phyloP scores from a whole-genome alignment of 805 yeast species.

The Jamesozyma rosinii region DNA sequence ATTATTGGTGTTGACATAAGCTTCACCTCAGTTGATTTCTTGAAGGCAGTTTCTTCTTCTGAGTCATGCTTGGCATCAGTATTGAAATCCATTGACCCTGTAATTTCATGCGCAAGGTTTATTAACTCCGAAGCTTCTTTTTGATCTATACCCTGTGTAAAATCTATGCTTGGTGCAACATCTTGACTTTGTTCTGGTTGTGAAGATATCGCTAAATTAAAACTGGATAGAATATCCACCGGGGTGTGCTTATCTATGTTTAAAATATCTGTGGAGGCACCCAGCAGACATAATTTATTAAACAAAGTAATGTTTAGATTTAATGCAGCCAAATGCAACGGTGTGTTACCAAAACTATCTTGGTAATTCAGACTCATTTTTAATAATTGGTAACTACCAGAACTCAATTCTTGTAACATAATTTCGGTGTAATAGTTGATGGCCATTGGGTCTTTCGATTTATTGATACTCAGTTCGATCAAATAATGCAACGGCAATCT shows the following conservation, averaged over 20 bases:
- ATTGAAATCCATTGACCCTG: neutral
- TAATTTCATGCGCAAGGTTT: neutral
- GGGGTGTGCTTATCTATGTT: conserved; percentile 26
- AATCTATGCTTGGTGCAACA: neutral
- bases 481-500: conserved; percentile 68
- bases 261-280: conserved; percentile 26
- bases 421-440: conserved; percentile 47
- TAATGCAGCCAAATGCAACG: conserved; percentile 62
- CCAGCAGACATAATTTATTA: conserved; percentile 25
- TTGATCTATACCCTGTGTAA: neutral
- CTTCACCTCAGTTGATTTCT: neutral
- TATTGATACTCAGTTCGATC: conserved; percentile 42
- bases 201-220: conserved; percentile 2
- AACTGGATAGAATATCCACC: conserved; percentile 20
- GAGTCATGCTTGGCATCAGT: neutral
- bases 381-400: conserved; percentile 36
- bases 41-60: neutral
- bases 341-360: conserved; percentile 78
- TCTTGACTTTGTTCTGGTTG: neutral
- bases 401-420: conserved; percentile 37
- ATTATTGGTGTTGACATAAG: neutral
- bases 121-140: neutral
- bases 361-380: conserved; percentile 60
- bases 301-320: conserved; percentile 28
- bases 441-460: conserved; percentile 40